Evolutionary conservation across 306 rosid species (phyloP), one percentile per base, ranked within the genome.

Genomic region (Calophaca sinica): DNA sequence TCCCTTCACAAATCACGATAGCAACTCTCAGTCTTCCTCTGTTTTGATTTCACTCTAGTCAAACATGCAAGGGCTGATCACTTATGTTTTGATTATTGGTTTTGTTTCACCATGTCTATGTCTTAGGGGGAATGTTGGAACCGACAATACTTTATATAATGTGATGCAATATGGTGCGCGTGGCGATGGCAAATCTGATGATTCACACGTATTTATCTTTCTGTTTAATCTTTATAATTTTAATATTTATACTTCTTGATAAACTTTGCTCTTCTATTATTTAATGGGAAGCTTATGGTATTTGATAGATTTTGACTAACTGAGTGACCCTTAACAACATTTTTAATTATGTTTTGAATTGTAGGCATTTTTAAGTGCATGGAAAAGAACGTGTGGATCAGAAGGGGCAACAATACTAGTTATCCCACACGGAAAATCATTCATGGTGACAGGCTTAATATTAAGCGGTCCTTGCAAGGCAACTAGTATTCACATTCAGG

Each of bases 101-200:
- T 74, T 74, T 33, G 13, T 63, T 61, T 48, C 78, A 61, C 45
- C 70, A 5, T 15, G 39, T 73, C 12, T 61, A 9, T 61, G 70
- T 73, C 5, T 6, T 5, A 32, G 46, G 58, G 2, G 1, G 33
- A 13, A 58, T 9, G 4, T 35, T 7, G 8, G 0, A 62, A 60
- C 6, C 52, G 0, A 32, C 48, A 50, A 15, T 26, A 44, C 10
- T 46, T 3, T 15, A 2, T 28, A 1, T 26, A 28, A 77, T 59
- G 76, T 77, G 35, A 20, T 38, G 36, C n/a, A 49, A 2, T 77
- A 35, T 77, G 81, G 81, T 11, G 81, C 76, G 49, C 5, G n/a
- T 7, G 76, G 76, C 0, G 46, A 77, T 68, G 81, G 81, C 4
- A 33, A 11, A 12, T 32, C 36, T 0, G 75, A 68, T 48, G 81